Evolutionary conservation across 192 early-diverging fungal genomes (phyloP).

Genomic region (Thamnidium elegans): DNA sequence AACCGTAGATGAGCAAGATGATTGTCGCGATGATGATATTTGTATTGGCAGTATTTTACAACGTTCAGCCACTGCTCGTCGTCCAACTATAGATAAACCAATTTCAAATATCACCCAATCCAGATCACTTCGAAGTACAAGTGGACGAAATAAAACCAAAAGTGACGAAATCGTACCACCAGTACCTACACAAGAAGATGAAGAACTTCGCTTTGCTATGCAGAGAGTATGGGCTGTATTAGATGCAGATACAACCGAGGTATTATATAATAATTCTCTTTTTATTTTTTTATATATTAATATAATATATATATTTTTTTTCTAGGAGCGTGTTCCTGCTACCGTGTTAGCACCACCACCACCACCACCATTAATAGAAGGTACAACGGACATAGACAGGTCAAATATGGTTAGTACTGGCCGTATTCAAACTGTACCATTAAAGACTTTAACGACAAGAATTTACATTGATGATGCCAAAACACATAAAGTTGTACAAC

Average conservation of each 20-base stretch:
- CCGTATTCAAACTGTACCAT: slow-evolving; percentile 14
- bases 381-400: neutral
- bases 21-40: slow-evolving; percentile 17
- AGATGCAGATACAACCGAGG: slow-evolving; percentile 2
- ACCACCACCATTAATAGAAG: too few species aligned
- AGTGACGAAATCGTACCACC: slow-evolving; percentile 7
- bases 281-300: neutral
- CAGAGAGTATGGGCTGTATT: slow-evolving; percentile 27
- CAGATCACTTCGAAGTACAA: neutral
- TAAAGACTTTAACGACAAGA: slow-evolving; percentile 66
- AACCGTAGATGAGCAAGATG: neutral
- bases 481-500: slow-evolving; percentile 73
- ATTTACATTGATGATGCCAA: slow-evolving; percentile 83
- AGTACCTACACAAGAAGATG: slow-evolving; percentile 14
- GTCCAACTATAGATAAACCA: neutral
- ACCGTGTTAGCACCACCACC: neutral
- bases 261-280: neutral
- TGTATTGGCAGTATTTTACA: slow-evolving; percentile 12
- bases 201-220: slow-evolving; percentile 20
- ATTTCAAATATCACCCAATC: slow-evolving; percentile 1
- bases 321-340: too few species aligned
- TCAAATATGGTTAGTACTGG: slow-evolving; percentile 11
- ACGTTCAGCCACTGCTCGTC: neutral
- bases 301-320: too few species aligned
- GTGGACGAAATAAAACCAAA: neutral